Evolutionary conservation across 1,284 basidiomycete genomes (phyloP), one percentile per base, ranked within the genome.

Genomic region (Boletus semigastroideus): DNA sequence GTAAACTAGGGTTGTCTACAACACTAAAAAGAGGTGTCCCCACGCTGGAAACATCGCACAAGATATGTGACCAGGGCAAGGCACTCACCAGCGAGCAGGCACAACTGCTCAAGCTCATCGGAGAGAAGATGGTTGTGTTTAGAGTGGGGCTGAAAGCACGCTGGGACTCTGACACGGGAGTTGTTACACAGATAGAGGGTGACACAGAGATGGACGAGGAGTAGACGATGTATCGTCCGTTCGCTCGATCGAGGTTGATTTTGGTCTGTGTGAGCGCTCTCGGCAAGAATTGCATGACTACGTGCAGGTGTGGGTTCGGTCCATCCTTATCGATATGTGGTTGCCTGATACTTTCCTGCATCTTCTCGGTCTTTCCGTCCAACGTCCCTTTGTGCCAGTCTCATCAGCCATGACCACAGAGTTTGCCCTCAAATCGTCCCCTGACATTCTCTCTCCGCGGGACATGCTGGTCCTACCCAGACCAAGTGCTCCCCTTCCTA

Each of bases 1-100:
- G 96, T 51, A 89, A 90, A 68, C 81, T 98, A 28, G 97, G 97
- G 12, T 76, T 99, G 48, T 80, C 86, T 42, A 98, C 96, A 17
- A 81, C 78, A 49, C 82, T 99, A 75, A 83, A 88, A 57, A 83
- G 83, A 59, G 97, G 96, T 52, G 90, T 98, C 2, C 96, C 97
- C 3, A 91, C 87, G 5, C 75, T 99, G 49, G 82, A 84, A 44
- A 78, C 76, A 50, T 78, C 90, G n/a, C 94, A 96, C 68, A 80
- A 82, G 45, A 76, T 99, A 43, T 98, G 96, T 73, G 84, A 85
- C 65, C 75, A 90, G 69, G 95, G 93, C 41, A 87, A 93, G 62
- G 74, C 74, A 53, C 76, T 99, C 57, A 87, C 86, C 5, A 71
- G 82, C 40, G 93, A 97, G 70, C 90, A 97, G 74, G 86, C 93